These are phyloP conservation scores for Phytophthora rubi DNA, from an alignment of 352 stramenopile species.

Conservation along the genomic window DNA sequence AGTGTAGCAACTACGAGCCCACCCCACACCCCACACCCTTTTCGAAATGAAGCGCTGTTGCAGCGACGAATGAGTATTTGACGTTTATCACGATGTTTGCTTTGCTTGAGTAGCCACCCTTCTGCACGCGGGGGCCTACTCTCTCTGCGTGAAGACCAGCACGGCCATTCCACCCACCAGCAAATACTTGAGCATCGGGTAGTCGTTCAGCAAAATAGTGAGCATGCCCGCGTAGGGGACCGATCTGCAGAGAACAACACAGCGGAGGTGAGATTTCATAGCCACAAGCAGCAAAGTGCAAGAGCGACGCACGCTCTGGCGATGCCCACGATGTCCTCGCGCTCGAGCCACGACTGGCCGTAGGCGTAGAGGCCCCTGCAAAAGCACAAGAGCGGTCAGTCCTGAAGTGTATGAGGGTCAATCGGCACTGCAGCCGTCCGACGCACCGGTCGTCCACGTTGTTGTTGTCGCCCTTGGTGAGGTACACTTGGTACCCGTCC, in stretches of 20 bases:
- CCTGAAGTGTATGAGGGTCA: background rate
- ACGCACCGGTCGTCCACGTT: slow-evolving; percentile 95
- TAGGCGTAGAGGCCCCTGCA: slow-evolving; percentile 95
- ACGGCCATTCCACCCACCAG: slow-evolving; percentile 82
- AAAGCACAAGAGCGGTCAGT: slow-evolving; percentile 15
- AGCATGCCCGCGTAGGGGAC: slow-evolving; percentile 99
- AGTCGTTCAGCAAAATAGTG: slow-evolving; percentile 99
- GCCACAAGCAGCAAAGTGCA: slow-evolving; percentile 5
- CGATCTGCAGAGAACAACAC: slow-evolving; percentile 59
- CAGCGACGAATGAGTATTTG: slow-evolving; percentile 41
- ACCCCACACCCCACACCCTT: slow-evolving; percentile 8
- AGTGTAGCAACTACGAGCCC: slow-evolving; percentile 13
- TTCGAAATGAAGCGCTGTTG: slow-evolving; percentile 40
- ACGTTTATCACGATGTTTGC: slow-evolving; percentile 4
- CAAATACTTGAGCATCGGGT: slow-evolving; percentile 96
- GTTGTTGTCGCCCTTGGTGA: slow-evolving; percentile 99
- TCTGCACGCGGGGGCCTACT: slow-evolving; percentile 37
- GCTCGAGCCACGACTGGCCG: slow-evolving; percentile 98
- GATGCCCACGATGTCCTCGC: slow-evolving; percentile 98
- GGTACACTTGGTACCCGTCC: slow-evolving; percentile 92
- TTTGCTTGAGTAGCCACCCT: background rate
- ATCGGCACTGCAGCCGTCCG: background rate
- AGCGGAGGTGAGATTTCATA: slow-evolving; percentile 1
- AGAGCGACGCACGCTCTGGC: slow-evolving; percentile 83
- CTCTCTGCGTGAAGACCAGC: slow-evolving; percentile 82